Conservation (phyloP, 75 land plant species). For the Sequoia sempervirens region DNA sequence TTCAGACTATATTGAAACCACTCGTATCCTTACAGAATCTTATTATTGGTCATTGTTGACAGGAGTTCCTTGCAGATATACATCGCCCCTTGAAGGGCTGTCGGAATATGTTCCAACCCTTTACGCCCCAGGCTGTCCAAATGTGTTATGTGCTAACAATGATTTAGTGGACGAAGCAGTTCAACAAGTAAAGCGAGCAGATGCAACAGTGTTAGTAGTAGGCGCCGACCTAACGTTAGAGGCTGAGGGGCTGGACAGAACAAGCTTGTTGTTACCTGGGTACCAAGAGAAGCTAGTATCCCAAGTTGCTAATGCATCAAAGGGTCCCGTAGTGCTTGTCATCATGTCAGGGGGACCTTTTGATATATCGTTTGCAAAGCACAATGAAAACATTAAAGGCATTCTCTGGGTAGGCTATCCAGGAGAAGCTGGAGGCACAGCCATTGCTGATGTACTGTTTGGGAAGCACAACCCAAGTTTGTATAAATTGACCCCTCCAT, state of each 20-base stretch:
- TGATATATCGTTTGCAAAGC: constrained; percentile 68
- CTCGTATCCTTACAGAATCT: too few species aligned
- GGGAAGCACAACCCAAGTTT: constrained; percentile 72
- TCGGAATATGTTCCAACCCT: too few species aligned
- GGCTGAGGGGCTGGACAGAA: constrained; percentile 46
- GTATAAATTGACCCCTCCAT: too few species aligned
- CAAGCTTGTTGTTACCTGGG: constrained; percentile 35
- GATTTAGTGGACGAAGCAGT: constrained; percentile 25
- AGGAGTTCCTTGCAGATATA: too few species aligned
- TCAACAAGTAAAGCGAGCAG: constrained; percentile 50
- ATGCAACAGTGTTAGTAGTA: constrained; percentile 70
- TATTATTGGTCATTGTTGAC: too few species aligned
- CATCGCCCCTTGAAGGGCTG: too few species aligned
- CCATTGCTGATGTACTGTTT: constrained; percentile 71
- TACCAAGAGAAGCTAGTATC: constrained; percentile 64
- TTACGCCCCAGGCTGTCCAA: too few species aligned
- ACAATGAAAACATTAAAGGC: constrained; percentile 41
- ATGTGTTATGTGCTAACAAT: too few species aligned
- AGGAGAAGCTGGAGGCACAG: constrained; percentile 83
- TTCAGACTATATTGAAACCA: too few species aligned
- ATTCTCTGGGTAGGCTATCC: constrained; percentile 94
- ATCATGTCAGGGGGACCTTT: constrained; percentile 79
- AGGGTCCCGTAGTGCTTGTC: constrained; percentile 58
- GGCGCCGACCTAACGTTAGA: constrained; percentile 72
- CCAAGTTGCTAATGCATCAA: constrained; percentile 55